Evolutionary conservation across 2,329 filamentous ascomycete species (phyloP), one percentile per base, ranked within the genome.

Genomic region (Sordariomycetes sp.): DNA sequence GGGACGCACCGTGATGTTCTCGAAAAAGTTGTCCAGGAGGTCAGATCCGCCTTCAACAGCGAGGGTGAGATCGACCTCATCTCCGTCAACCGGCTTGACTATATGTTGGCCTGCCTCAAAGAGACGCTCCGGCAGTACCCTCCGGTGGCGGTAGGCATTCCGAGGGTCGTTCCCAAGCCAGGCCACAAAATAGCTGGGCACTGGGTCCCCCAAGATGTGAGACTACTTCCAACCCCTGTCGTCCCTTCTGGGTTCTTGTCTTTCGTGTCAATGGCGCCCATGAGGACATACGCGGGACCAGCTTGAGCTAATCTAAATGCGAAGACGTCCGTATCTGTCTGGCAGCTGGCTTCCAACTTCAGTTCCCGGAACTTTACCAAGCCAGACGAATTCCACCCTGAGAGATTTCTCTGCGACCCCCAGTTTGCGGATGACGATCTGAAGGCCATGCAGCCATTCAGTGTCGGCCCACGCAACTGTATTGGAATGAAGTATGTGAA

Each of bases 51-150:
- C 0, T 79, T 77, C 59, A 57, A 59, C 0, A 61, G 53, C 0
- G 66, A 71, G 28, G 64, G 67, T 0, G 72, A 77, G 3, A 77
- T 79, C 53, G 69, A 63, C 18, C 60, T 73, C n/a, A 60, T 61
- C 12, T 65, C 65, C 2, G 65, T 69, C 2, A 60, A 62, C 51
- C 60, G 62, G 8, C 63, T 77, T 0, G 48, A 63, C 0, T 79
- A 77, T 57, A 66, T 77, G 63, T 61, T 68, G 6, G 76, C 75
- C 2, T 68, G 68, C 25, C 61, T 78, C 2, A 65, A 76, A 1
- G 76, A 79, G 62, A 64, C 67, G 0, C 60, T 79, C n/a, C 70
- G 76, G 0, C 53, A 65, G 22, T 67, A 50, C 22, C 46, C 46
- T 24, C 46, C 46, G 20, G 46, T 24, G n/a, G 3, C 20, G 3